phyloP scores from a whole-genome alignment of 768 basidiomycete genomes.

The Collybia nuda region DNA sequence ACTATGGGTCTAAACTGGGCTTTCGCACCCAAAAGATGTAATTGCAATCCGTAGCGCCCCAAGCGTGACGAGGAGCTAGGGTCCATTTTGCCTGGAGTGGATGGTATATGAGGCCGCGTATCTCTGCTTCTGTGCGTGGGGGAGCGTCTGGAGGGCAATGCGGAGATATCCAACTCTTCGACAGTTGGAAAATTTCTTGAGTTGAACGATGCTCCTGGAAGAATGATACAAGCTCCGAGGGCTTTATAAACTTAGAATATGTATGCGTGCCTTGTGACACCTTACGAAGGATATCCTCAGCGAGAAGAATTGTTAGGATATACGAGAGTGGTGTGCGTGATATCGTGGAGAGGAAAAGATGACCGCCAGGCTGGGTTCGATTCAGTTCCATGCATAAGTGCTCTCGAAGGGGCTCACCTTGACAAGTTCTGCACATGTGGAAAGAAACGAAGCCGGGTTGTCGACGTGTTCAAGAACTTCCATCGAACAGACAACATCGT shows the following conservation, averaged over 20 bases:
- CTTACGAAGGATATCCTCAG: constrained; percentile 78
- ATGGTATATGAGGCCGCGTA: constrained; percentile 76
- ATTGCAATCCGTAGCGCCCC: constrained; percentile 62
- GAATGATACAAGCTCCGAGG: constrained; percentile 80
- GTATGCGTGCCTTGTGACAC: constrained; percentile 91
- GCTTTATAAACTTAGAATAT: constrained; percentile 86
- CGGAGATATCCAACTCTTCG: constrained; percentile 60
- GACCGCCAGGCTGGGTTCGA: constrained; percentile 80
- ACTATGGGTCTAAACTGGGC: constrained; percentile 29
- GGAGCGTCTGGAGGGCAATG: constrained; percentile 45
- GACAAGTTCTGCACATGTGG: constrained; percentile 78
- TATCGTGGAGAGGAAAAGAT: constrained; percentile 94
- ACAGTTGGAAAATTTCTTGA: neutral
- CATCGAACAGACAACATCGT: constrained; percentile 95
- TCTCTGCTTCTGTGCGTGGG: constrained; percentile 68
- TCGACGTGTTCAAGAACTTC: constrained; percentile 98
- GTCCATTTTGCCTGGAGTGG: constrained; percentile 71
- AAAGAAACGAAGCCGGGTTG: constrained; percentile 82
- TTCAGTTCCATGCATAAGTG: neutral
- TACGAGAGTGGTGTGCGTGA: constrained; percentile 65
- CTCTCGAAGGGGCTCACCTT: constrained; percentile 56
- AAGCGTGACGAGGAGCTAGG: constrained; percentile 59
- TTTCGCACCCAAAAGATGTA: constrained; percentile 90
- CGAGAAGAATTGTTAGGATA: constrained; percentile 56
- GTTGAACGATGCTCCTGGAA: constrained; percentile 59